Evolutionary conservation across 2,329 filamentous ascomycete species (phyloP).

Genomic region (Zymoseptoria tritici): DNA sequence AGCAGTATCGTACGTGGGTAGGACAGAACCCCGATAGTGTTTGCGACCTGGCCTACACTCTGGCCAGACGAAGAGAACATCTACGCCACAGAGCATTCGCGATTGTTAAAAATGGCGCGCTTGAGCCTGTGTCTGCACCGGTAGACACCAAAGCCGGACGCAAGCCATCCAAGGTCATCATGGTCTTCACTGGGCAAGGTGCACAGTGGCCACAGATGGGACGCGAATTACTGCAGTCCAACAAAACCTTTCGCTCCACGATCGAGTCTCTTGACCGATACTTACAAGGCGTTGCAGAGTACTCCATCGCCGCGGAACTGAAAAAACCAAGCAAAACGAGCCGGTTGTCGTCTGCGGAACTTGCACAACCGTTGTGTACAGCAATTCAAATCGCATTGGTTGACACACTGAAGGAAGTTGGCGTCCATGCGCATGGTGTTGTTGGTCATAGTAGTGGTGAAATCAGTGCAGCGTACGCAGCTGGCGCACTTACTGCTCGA

Average conservation of each 20-base stretch:
- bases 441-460: slow-evolving; percentile 19
- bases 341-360: neutral
- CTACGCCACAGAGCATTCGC: neutral
- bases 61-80: neutral
- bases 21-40: neutral
- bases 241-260: neutral
- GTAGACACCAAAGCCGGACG: too few species aligned
- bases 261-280: neutral
- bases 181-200: slow-evolving; percentile 15
- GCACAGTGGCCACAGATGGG: slow-evolving; percentile 13
- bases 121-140: too few species aligned
- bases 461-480: slow-evolving; percentile 27
- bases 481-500: slow-evolving; percentile 12
- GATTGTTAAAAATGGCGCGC: neutral
- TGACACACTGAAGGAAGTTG: slow-evolving; percentile 1
- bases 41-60: slow-evolving; percentile 1
- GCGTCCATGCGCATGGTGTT: neutral
- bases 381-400: slow-evolving; percentile 11
- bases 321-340: neutral
- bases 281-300: neutral
- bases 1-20: too few species aligned
- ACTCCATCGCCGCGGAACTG: slow-evolving; percentile 3
- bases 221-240: slow-evolving; percentile 13
- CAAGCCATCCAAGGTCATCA: neutral
- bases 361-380: slow-evolving; percentile 6